Evolutionary conservation across 805 yeast genomes (phyloP), one percentile per base, ranked within the genome.

Genomic region (Kodamaea jinghongensis): DNA sequence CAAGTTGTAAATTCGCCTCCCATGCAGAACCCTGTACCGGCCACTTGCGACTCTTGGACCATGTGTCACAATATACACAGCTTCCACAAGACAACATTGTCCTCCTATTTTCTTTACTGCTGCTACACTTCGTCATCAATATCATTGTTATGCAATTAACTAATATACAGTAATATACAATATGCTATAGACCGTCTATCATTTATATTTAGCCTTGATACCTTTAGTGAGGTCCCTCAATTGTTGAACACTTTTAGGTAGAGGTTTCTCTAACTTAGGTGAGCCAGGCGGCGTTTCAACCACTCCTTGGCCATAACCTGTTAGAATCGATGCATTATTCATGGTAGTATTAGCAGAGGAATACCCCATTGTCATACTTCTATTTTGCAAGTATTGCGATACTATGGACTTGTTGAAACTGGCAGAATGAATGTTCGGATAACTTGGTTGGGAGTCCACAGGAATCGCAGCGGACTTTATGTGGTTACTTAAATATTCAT

Each of bases 231-330:
- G 45, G 17, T 52, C 55, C 17, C 49, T 38, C 32, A 58, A 46
- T 30, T 52, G 59, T 34, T 53, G 59, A 2, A 56, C 47, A 27
- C 50, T 50, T 36, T 48, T 48, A 15, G 61, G 58, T 4, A 54
- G 17, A 3, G 53, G 43, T 12, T 32, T 41, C 10, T 34, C 37
- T 27, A 4, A 17, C 17, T 23, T 43, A 4, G 41, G 23, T 6
- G 38, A 32, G 11, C 65, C 68, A 2, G 70, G 57, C 7, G 49
- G 54, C 28, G 49, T 49, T 39, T 61, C 70, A 1, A 64, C 44
- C 2, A 66, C 57, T 4, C 70, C 71, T 31, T 53, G 55, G 5
- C 66, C 70, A 45, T 63, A 58, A 7, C 64, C 64, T 9, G 60
- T 53, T 29, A 68, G 47, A 9, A 61, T 55, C 6, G 71, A 63